Evolutionary conservation across 2,329 filamentous ascomycete genomes (phyloP), one percentile per base, ranked within the genome.

Genomic region (Monilinia fructigena): DNA sequence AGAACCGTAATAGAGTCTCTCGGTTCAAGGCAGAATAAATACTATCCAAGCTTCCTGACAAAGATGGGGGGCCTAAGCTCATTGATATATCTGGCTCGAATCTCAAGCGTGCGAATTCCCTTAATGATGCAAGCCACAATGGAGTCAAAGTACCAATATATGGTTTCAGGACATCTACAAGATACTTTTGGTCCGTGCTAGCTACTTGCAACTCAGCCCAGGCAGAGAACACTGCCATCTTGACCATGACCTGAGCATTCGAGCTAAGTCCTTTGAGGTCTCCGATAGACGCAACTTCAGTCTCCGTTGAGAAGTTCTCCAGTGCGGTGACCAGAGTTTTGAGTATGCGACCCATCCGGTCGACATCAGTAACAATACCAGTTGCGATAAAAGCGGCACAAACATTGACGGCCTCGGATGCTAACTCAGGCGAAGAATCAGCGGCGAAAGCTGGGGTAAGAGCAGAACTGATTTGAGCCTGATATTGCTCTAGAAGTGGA

Each of bases 21-120:
- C 95, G 86, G 76, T 98, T 98, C 69, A 99, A 81, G 0, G 95
- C 94, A 47, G 95, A 92, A 75, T 99, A 99, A 28, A 98, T 92
- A 1, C 92, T 93, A 75, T 98, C 94, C 16, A 98, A 82, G 75
- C 93, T 94, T 35, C 92, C 91, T 40, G 92, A 93, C 52, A 93
- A 81, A 3, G 90, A 91, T 0, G 90, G 89, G 4, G 92, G 91
- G 0, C 92, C 92, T 60, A 96, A 82, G 7, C 90, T 96, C 78
- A 92, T 93, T 0, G 94, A 97, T 61, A 98, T 97, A 73, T 99
- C 95, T 0, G 96, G 95, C 81, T 99, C 96, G 75, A 99, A 99
- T 55, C 93, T 85, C 67, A 99, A 80, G 3, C 93, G 88, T 10
- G 96, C 94, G 80, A 96, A 99, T 75, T 99, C 96, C 69, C 94